Conservation (phyloP, 495 filamentous ascomycete species). For the Ramalina intermedia region DNA sequence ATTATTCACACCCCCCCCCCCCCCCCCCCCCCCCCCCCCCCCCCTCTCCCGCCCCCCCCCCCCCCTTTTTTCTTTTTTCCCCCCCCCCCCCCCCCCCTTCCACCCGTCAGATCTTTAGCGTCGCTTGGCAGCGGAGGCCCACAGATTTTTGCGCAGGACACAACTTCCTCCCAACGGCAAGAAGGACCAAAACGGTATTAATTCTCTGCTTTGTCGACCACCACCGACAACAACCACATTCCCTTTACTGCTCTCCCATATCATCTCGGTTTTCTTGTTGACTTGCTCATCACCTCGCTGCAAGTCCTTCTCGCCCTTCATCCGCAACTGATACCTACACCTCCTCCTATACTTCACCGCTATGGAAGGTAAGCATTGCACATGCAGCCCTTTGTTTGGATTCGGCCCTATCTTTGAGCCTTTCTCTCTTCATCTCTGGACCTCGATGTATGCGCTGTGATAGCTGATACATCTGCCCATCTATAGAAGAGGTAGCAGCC, state of each 20-base stretch:
- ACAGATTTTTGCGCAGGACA: constrained; percentile 8
- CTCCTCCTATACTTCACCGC: constrained; percentile 26
- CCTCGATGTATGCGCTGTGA: not conserved
- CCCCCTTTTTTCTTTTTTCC: too few relatives aligned
- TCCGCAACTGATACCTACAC: constrained; percentile 20
- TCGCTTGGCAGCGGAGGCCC: constrained; percentile 11
- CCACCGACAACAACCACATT: constrained; percentile 37
- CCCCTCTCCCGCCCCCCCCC: too few relatives aligned
- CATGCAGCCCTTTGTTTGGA: not conserved
- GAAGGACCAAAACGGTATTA: constrained; percentile 19
- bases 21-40: too few relatives aligned
- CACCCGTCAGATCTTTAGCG: constrained; percentile 4
- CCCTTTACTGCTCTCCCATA: constrained; percentile 28
- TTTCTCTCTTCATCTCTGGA: constrained; percentile 5
- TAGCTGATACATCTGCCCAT: constrained; percentile 12
- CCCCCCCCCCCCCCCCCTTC: too few relatives aligned
- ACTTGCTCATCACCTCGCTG: constrained; percentile 1
- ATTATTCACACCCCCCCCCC: too few relatives aligned
- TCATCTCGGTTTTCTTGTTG: constrained; percentile 8
- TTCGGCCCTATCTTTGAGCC: not conserved
- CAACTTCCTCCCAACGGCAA: constrained; percentile 1
- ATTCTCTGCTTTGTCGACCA: constrained; percentile 25
- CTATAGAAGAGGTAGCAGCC: constrained; percentile 96
- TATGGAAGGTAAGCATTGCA: constrained; percentile 63
- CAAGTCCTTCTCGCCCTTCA: constrained; percentile 15